Conservation (phyloP, 306 rosid genomes). For the Cicer yamashitae region DNA sequence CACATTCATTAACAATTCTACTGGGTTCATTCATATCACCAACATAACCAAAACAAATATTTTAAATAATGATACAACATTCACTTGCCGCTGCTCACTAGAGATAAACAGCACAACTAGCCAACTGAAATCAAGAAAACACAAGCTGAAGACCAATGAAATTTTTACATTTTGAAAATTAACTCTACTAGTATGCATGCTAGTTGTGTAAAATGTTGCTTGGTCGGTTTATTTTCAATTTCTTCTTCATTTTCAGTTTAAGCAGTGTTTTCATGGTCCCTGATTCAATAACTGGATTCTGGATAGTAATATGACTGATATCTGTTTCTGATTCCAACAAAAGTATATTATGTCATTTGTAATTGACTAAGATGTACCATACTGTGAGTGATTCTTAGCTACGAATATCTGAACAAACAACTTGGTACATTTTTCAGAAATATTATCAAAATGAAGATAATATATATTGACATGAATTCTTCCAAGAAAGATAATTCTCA, state of each 20-base stretch:
- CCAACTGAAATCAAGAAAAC: no score
- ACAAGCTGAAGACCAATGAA: no score
- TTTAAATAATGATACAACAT: no score
- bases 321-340: background rate
- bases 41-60: background rate
- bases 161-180: no score
- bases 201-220: background rate
- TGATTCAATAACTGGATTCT: background rate
- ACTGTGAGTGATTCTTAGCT: background rate
- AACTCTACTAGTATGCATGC: no score
- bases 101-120: no score
- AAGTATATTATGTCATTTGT: background rate
- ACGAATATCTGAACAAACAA: slow-evolving; percentile 13
- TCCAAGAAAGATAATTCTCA: background rate
- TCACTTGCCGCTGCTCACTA: no score
- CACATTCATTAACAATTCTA: background rate
- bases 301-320: background rate
- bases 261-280: background rate
- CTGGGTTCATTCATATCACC: background rate
- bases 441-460: no score
- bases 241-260: slow-evolving; percentile 13
- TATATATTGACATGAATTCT: background rate
- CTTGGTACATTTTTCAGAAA: background rate
- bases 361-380: background rate
- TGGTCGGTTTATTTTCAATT: background rate